Conservation (phyloP, 495 filamentous ascomycete species). For the Evernia prunastri region DNA sequence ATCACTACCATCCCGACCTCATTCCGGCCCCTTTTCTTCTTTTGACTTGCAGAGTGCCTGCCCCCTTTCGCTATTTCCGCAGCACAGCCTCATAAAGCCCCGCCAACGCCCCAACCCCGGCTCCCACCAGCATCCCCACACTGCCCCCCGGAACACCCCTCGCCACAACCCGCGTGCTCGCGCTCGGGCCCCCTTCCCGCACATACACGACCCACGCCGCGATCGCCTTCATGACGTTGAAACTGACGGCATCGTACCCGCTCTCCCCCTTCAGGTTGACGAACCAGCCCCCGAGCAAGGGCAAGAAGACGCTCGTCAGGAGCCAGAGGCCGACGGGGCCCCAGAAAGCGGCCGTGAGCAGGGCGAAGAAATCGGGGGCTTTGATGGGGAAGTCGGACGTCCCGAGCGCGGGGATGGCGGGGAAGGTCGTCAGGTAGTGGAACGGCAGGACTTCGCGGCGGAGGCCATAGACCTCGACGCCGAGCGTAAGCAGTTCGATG, state of each 20-base stretch:
- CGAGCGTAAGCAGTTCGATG: slow-evolving; percentile 46
- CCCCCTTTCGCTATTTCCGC: slow-evolving; percentile 14
- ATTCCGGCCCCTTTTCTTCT: neutral
- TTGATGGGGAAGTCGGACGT: slow-evolving; percentile 47
- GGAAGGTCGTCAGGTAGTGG: slow-evolving; percentile 63
- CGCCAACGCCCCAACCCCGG: slow-evolving; percentile 60
- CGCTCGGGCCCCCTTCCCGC: slow-evolving; percentile 51
- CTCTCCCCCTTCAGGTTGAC: slow-evolving; percentile 68
- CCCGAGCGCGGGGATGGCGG: slow-evolving; percentile 45
- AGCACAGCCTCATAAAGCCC: slow-evolving; percentile 80
- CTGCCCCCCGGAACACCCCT: slow-evolving; percentile 63
- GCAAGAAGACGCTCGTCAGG: slow-evolving; percentile 61
- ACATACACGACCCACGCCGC: slow-evolving; percentile 72
- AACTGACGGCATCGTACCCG: slow-evolving; percentile 75
- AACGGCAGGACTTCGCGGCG: slow-evolving; percentile 58
- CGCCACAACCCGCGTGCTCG: slow-evolving; percentile 52
- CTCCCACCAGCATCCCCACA: slow-evolving; percentile 62
- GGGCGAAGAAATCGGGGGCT: slow-evolving; percentile 72
- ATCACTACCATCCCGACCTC: neutral
- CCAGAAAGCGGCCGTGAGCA: slow-evolving; percentile 81
- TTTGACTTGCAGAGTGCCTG: neutral
- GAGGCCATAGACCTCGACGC: slow-evolving; percentile 55
- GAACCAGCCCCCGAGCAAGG: slow-evolving; percentile 70
- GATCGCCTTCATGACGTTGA: slow-evolving; percentile 79
- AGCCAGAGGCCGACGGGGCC: slow-evolving; percentile 71